Base-by-base conservation (phyloP, 768 basidiomycete genomes). In the Gloeophyllum trabeum region DNA sequence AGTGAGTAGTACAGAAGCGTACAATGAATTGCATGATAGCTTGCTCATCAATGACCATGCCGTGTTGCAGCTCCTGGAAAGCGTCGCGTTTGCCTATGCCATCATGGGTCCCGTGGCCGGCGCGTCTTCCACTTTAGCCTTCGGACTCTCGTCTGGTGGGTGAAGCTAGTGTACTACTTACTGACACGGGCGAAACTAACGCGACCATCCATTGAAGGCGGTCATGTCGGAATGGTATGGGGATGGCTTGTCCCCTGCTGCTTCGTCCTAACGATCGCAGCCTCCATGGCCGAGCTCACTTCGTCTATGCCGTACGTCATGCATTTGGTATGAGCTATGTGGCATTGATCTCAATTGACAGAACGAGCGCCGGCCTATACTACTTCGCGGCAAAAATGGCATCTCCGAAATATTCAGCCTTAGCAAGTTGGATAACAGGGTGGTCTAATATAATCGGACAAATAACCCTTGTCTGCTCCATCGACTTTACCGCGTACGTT, bases 311-410 rank as follows among this genome's bases (percentile, higher is more conserved):
- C 82, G 81, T 84, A 57, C 55, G 76, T 68, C 3, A 10, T 32
- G 28, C 10, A 10, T 10, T 32, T 10, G 10, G 28, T 10, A 32
- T 32, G 28, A 32, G 28, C 28, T 32, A 16, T 37, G 40, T 20
- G 21, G 39, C 26, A 28, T 19, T n/a, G 6, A 12, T 35, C 39
- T 42, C 20, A 19, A 26, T 16, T 1, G 20, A 12, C 42, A 85
- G 82, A 40, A 86, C 83, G 18, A 85, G 82, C 47, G 82, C 83
- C 4, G 83, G 82, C 0, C 62, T 86, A 13, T 85, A 85, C 55
- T 86, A 84, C 56, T 85, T 84, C 57, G 79, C 82, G 1, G 79
- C 82, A 0, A 84, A 80, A 53, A 57, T 86, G 35, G 82, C 83
- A 2, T 77, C 80, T 1, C 66, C 68, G 5, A 65, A 70, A 51